Evolutionary conservation across 331 rosid genomes (phyloP).

Genomic region (Cucumis variabilis): DNA sequence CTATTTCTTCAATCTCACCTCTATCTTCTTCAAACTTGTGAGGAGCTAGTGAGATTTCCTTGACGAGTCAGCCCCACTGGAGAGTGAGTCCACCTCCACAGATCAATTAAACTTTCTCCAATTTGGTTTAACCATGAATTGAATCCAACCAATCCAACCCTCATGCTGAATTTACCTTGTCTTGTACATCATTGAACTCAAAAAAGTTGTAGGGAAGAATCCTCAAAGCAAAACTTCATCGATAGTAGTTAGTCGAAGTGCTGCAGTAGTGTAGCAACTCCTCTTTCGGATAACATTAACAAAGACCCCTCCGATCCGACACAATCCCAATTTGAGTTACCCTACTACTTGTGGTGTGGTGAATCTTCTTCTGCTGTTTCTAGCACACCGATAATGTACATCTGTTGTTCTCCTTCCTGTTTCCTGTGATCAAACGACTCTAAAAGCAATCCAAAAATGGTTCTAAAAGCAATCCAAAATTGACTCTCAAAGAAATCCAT

Average conservation of each 20-base stretch:
- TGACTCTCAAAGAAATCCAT: too few relatives aligned
- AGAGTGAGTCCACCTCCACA: conserved; percentile 8
- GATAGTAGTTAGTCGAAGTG: neutral
- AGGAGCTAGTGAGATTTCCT: neutral
- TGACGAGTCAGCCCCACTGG: neutral
- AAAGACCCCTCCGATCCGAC: neutral
- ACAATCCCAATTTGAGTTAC: neutral
- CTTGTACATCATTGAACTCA: neutral
- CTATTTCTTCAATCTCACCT: neutral
- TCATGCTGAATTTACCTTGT: neutral
- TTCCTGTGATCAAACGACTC: neutral
- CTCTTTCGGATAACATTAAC: neutral
- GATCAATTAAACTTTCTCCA: neutral
- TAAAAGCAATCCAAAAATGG: too few relatives aligned
- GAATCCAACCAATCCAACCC: neutral
- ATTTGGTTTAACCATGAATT: neutral
- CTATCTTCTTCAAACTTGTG: neutral
- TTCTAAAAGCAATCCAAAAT: too few relatives aligned
- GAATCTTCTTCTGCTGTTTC: neutral
- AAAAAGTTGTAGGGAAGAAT: neutral
- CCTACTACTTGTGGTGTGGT: neutral
- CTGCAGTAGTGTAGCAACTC: neutral
- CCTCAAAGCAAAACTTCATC: neutral
- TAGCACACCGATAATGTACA: neutral
- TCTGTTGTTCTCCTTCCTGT: neutral